Evolutionary conservation across 192 early-diverging fungal genomes (phyloP).

Genomic region (Anaeromyces robustus): DNA sequence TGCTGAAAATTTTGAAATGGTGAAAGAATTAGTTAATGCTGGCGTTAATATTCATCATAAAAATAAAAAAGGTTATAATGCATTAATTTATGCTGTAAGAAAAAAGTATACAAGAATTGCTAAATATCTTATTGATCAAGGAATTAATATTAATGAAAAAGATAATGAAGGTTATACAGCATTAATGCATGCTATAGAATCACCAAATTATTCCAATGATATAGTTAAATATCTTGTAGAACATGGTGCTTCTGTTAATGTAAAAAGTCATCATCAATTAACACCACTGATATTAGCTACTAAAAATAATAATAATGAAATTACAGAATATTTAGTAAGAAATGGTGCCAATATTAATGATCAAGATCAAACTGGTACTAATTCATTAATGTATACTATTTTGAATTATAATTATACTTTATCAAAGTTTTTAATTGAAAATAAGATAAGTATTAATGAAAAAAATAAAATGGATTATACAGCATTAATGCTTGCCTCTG

Average conservation of each 20-base stretch:
- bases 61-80: not conserved
- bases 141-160: not conserved
- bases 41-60: not conserved
- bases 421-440: not conserved
- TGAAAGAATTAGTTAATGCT: not conserved
- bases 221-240: not conserved
- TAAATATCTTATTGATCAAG: not conserved
- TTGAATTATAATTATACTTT: not conserved
- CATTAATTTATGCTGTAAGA: not conserved
- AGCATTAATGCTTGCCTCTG: not conserved
- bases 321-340: not conserved
- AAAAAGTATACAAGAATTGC: not conserved
- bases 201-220: not conserved
- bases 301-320: not conserved
- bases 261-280: not conserved
- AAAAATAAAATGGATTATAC: not conserved
- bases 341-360: not conserved
- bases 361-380: not conserved
- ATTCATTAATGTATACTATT: not conserved
- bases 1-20: not conserved
- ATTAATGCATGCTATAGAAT: not conserved
- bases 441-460: not conserved
- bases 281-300: not conserved
- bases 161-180: not conserved
- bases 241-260: not conserved